These are phyloP conservation scores for Solanum sparsipilum DNA, from an alignment of 257 asterid genomes.

Conservation along the genomic window DNA sequence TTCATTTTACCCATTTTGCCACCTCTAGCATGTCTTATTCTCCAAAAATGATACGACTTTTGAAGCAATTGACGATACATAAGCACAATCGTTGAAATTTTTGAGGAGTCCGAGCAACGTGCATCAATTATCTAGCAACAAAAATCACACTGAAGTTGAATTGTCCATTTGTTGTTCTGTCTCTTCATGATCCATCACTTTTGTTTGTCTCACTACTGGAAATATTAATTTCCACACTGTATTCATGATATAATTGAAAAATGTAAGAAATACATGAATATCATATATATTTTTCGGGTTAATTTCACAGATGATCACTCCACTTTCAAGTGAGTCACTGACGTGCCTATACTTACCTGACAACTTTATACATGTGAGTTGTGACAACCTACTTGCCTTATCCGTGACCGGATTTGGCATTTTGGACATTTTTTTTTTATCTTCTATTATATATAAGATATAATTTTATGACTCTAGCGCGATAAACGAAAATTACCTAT, in stretches of 20 bases:
- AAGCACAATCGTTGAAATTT: not conserved
- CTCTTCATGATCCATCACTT: slow-evolving; percentile 60
- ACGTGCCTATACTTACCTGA: not conserved
- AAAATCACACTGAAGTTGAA: slow-evolving; percentile 15
- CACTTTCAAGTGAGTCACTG: not conserved
- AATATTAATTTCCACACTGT: slow-evolving; percentile 93
- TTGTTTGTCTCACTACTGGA: slow-evolving; percentile 48
- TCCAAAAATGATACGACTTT: not conserved
- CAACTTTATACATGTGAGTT: not conserved
- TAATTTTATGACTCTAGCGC: not conserved
- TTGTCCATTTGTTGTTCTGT: slow-evolving; percentile 22
- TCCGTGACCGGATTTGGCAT: not conserved
- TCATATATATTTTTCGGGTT: not conserved
- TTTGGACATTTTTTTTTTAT: not conserved
- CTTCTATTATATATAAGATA: not conserved
- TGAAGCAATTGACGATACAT: not conserved
- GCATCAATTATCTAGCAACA: not conserved
- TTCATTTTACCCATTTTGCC: not conserved
- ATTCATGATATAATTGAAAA: not conserved
- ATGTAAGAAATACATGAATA: not conserved
- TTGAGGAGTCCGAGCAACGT: not conserved
- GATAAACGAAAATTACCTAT: not conserved
- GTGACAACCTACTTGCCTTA: not conserved
- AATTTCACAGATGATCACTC: not conserved
- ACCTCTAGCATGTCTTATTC: not conserved